Percentiles rank a stretch among this genome's conserved stretches.
Conservation (phyloP, 2,329 filamentous ascomycete species). For the Apiospora sp. region DNA sequence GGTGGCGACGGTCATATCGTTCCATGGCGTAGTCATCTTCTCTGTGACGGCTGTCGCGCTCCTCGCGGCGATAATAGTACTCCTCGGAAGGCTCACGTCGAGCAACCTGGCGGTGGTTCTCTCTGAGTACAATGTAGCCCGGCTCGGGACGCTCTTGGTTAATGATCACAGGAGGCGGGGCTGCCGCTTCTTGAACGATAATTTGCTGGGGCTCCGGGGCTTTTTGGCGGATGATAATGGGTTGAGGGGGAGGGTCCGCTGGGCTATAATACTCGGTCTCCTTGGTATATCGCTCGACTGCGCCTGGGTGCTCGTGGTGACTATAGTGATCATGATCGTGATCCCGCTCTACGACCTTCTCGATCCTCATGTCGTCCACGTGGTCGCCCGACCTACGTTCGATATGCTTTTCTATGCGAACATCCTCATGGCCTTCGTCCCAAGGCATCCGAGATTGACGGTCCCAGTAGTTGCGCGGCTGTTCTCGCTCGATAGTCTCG, state of each 20-base stretch:
- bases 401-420: conserved; percentile 51
- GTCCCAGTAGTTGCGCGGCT: conserved; percentile 53
- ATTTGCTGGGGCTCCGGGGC: conserved; percentile 65
- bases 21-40: conserved; percentile 44
- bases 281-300: conserved; percentile 66
- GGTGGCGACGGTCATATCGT: conserved; percentile 43
- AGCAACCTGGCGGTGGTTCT: conserved; percentile 48
- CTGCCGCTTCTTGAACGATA: conserved; percentile 65
- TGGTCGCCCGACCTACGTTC: conserved; percentile 38
- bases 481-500: conserved; percentile 51
- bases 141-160: conserved; percentile 50
- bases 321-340: conserved; percentile 36
- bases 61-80: conserved; percentile 57
- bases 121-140: conserved; percentile 53
- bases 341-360: conserved; percentile 39
- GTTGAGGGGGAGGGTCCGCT: conserved; percentile 55
- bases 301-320: conserved; percentile 55
- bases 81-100: conserved; percentile 50
- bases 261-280: conserved; percentile 70
- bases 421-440: conserved; percentile 47
- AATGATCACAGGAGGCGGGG: conserved; percentile 60
- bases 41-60: conserved; percentile 31
- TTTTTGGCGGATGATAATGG: conserved; percentile 65
- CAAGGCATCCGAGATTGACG: conserved; percentile 46
- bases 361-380: conserved; percentile 41